A percentile compares a stretch with the other conserved stretches of the same genome.
phyloP scores from a whole-genome alignment of 495 filamentous ascomycete genomes.

The Aspergillus haitiensis region DNA sequence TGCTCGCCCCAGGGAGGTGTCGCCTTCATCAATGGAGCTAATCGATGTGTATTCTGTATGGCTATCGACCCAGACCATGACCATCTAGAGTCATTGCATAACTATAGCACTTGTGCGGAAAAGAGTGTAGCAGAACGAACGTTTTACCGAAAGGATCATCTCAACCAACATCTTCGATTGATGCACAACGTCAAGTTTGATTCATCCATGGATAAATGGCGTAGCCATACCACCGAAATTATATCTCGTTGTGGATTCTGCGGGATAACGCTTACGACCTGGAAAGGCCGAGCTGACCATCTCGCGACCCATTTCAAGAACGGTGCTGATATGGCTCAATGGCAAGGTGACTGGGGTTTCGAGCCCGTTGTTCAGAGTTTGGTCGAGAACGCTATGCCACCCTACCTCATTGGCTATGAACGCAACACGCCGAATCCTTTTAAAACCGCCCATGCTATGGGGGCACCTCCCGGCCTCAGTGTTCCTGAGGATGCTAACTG shows the following conservation, averaged over 20 bases:
- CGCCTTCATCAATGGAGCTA: conserved; percentile 37
- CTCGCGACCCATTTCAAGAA: conserved; percentile 73
- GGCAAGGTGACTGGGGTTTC: conserved; percentile 81
- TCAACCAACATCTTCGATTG: conserved; percentile 79
- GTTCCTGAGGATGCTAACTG: conserved; percentile 45
- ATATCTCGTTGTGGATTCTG: conserved; percentile 75
- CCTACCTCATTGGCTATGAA: conserved; percentile 53
- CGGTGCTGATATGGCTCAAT: conserved; percentile 70
- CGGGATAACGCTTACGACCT: conserved; percentile 63
- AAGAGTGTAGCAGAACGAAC: conserved; percentile 70
- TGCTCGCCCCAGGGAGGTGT: conserved; percentile 63
- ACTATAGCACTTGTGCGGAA: conserved; percentile 72
- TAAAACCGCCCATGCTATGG: conserved; percentile 27
- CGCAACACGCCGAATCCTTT: conserved; percentile 40
- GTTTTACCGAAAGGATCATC: conserved; percentile 87
- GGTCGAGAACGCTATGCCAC: conserved; percentile 72
- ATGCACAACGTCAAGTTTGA: conserved; percentile 75
- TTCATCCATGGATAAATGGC: conserved; percentile 75
- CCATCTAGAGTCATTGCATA: conserved; percentile 70
- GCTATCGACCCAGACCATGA: conserved; percentile 62
- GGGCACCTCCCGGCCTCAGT: conserved; percentile 25
- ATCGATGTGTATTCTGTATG: conserved; percentile 72
- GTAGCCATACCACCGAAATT: conserved; percentile 67
- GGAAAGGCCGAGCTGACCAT: conserved; percentile 70
- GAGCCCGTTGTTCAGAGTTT: conserved; percentile 64